Evolutionary conservation across 164 flowering plant species (phyloP).

Genomic region (Saururus chinensis): DNA sequence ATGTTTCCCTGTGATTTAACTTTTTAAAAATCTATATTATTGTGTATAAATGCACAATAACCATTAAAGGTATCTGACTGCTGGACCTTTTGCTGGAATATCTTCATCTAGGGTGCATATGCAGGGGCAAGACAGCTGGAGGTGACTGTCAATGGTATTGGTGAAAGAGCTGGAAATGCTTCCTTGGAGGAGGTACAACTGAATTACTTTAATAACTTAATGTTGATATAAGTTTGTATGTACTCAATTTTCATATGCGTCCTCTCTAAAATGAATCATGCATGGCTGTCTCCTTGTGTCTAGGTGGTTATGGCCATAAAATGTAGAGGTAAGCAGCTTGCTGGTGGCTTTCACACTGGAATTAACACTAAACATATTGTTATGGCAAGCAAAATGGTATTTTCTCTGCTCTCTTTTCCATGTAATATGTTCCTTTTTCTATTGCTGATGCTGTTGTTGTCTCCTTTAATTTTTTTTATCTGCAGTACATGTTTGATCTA

Average conservation of each 20-base stretch:
- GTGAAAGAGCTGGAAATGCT: constrained; percentile 99
- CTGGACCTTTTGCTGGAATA: neutral
- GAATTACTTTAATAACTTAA: too few relatives aligned
- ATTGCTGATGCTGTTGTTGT: neutral
- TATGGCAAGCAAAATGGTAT: constrained; percentile 94
- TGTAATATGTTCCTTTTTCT: neutral
- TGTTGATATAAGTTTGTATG: neutral
- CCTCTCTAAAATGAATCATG: too few relatives aligned
- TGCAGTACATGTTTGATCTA: too few relatives aligned
- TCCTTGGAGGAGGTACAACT: constrained; percentile 78
- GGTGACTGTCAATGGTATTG: constrained; percentile 94
- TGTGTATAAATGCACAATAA: neutral
- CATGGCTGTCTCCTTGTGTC: neutral
- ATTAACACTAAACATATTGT: constrained; percentile 58
- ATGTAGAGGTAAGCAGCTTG: constrained; percentile 59
- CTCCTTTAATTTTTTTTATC: neutral
- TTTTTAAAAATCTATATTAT: too few relatives aligned
- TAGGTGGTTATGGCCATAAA: constrained; percentile 90
- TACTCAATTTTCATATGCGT: neutral
- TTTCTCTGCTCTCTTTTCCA: constrained; percentile 3
- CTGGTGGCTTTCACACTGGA: constrained; percentile 79
- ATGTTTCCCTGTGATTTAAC: neutral
- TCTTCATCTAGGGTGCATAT: constrained; percentile 57
- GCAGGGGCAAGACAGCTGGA: constrained; percentile 94
- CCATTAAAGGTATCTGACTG: too few relatives aligned